phyloP scores from a whole-genome alignment of 2,329 filamentous ascomycete genomes.

The Trichoderma atroviride region DNA sequence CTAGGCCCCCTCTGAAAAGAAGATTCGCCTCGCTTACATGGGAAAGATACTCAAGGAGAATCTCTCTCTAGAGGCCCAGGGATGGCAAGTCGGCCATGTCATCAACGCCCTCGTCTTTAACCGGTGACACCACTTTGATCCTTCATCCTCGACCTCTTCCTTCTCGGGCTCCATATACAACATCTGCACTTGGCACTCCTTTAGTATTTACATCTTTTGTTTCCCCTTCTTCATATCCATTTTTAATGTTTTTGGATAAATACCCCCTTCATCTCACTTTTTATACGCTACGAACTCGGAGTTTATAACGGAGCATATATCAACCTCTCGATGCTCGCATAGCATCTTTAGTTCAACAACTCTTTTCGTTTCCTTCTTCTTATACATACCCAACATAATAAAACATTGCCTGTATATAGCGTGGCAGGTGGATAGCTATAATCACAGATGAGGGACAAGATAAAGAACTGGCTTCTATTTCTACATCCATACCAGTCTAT shows the following conservation, averaged over 20 bases:
- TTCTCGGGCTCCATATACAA: neutral
- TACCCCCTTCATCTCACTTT: constrained; percentile 32
- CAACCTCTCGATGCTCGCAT: neutral
- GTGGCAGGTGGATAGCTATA: neutral
- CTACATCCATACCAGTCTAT: neutral
- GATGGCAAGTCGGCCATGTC: constrained; percentile 75
- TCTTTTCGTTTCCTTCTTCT: neutral
- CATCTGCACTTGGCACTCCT: neutral
- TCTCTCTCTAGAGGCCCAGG: constrained; percentile 65
- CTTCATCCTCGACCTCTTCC: neutral
- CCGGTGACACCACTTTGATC: constrained; percentile 37
- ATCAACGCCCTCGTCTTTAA: constrained; percentile 75
- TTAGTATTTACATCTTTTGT: neutral
- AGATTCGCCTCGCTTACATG: constrained; percentile 75
- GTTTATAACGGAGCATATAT: constrained; percentile 12
- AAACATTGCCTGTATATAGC: constrained; percentile 5
- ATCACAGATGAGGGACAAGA: neutral
- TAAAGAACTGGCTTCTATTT: neutral
- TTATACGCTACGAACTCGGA: neutral
- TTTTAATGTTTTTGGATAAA: constrained; percentile 31
- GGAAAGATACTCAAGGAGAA: constrained; percentile 77
- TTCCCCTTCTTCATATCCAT: constrained; percentile 15
- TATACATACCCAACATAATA: constrained; percentile 12
- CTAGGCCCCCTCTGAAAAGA: constrained; percentile 55
- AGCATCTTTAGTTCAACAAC: neutral